These are phyloP conservation scores for Lolium perenne DNA, from an alignment of 176 grass and related monocot species.

Conservation along the genomic window DNA sequence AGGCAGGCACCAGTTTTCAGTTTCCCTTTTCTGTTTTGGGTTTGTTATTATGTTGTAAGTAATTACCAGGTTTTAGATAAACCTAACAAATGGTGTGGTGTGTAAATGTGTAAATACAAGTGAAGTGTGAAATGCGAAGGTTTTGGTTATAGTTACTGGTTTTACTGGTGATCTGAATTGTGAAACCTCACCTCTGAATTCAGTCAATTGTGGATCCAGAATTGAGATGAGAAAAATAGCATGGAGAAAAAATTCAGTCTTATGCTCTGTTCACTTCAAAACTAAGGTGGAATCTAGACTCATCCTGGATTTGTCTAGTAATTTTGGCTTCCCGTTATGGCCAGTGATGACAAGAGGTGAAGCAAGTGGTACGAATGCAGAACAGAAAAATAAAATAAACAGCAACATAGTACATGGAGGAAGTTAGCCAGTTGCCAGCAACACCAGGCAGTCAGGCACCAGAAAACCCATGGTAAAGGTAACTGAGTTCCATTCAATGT, in stretches of 20 bases:
- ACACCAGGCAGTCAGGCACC: not conserved
- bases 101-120: constrained; percentile 22
- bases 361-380: not conserved
- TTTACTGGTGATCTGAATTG: not conserved
- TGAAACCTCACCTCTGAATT: not conserved
- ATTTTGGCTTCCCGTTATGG: not conserved
- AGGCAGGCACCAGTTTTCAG: not conserved
- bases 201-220: not conserved
- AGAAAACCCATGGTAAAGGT: not conserved
- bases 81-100: constrained; percentile 24
- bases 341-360: not conserved
- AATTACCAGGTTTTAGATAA: constrained; percentile 21
- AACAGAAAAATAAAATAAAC: not conserved
- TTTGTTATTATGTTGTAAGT: constrained; percentile 26
- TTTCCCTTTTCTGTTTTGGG: not conserved
- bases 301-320: not conserved
- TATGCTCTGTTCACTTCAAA: not conserved
- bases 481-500: not conserved
- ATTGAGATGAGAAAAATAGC: not conserved
- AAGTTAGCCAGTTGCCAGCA: not conserved
- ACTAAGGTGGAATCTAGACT: not conserved
- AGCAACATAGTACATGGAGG: not conserved
- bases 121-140: constrained; percentile 5
- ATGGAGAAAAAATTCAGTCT: not conserved
- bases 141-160: not conserved